Evolutionary conservation across 2,329 filamentous ascomycete genomes (phyloP), one percentile per base, ranked within the genome.

Genomic region (Talaromyces sp.): DNA sequence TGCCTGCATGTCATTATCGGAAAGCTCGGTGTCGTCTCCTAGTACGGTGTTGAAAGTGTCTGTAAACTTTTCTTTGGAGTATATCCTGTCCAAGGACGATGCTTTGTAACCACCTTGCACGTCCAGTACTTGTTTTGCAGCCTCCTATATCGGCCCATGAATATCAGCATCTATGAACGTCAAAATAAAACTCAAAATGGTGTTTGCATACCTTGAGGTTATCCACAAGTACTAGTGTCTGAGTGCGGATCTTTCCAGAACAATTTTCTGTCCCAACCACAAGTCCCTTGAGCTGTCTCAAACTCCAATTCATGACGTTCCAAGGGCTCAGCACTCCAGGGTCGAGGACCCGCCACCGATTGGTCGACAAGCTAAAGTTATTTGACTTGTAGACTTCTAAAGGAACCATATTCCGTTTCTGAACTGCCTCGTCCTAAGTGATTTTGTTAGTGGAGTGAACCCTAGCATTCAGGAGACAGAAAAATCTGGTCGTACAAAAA

Each of bases 221-320:
- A 64, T 82, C 82, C 50, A 84, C 73, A 54, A 84, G 67, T 19
- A 84, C 82, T 64, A 84, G 74, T 61, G 78, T 76, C 63, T 78
- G 80, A 11, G 70, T 72, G 60, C 75, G 77, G 54, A 84, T 66
- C 54, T 68, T 73, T 2, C 75, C 70, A 2, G 73, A 70, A 11
- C 71, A 73, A 56, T 68, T 66, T 35, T 77, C 75, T 3, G 69
- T 69, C 8, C 85, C 84, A 2, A 84, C 74, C 3, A 93, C 78
- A 39, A 78, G 67, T 1, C 78, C 78, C 1, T 90, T 91, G 16
- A 92, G 76, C 72, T 91, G 88, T 62, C 85, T 85, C 67, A 93
- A 76, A 0, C 90, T 88, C 93, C 93, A 97, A 10, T 84, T 85
- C 69, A 95, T 77, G 5, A 93, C 83, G 63, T 84, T 83, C 86